phyloP scores from a whole-genome alignment of 345 rosid genomes.

The Geranium brycei region DNA sequence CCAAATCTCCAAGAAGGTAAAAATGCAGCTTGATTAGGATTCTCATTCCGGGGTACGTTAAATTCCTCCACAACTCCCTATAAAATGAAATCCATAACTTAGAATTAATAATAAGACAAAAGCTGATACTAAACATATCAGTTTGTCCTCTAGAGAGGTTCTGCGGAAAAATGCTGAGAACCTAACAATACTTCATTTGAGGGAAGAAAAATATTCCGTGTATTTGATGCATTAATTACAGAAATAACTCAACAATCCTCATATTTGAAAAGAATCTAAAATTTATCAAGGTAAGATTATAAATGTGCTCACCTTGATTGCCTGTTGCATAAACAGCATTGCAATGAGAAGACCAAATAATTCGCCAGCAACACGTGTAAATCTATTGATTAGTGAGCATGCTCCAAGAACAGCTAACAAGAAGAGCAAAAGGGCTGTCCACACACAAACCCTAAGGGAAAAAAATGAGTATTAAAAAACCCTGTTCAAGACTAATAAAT shows the following conservation, averaged over 20 bases:
- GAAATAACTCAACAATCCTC: conserved; percentile 1
- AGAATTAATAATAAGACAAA: too few relatives aligned
- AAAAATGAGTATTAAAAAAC: conserved; percentile 3
- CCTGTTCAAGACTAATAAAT: conserved; percentile 4
- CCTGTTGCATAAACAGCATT: conserved; percentile 58
- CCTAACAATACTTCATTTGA: neutral
- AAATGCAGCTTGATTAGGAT: conserved; percentile 27
- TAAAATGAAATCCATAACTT: conserved; percentile 3
- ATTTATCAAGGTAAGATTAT: neutral
- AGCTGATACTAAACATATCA: too few relatives aligned
- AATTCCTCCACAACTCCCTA: conserved; percentile 57
- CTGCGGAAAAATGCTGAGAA: neutral
- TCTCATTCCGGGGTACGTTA: conserved; percentile 39
- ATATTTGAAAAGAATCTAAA: neutral
- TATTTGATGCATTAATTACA: neutral
- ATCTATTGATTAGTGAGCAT: conserved; percentile 55
- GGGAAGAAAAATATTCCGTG: neutral
- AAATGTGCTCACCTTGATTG: conserved; percentile 33
- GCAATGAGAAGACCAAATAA: conserved; percentile 56
- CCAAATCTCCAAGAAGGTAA: conserved; percentile 45
- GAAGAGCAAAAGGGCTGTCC: conserved; percentile 50
- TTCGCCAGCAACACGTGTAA: conserved; percentile 56
- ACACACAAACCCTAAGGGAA: conserved; percentile 39
- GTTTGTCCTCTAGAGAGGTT: neutral
- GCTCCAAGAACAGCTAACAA: conserved; percentile 43